Evolutionary conservation across 106 monocot species (phyloP).

Genomic region (Platanthera guangdongensis): DNA sequence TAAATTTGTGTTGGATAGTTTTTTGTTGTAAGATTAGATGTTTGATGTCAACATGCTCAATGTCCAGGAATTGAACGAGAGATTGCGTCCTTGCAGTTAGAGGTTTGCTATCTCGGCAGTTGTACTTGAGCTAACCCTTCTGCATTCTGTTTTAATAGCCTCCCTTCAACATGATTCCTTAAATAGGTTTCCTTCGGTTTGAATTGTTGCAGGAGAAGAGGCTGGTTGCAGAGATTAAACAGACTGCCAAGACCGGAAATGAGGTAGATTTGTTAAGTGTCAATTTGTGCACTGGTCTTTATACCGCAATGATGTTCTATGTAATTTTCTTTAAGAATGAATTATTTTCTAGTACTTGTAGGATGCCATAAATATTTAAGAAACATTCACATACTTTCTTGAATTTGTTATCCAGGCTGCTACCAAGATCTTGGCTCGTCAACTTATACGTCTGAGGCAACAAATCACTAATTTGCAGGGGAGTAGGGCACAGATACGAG

Average conservation of each 20-base stretch:
- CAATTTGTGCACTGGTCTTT: neutral
- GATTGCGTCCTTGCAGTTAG: slow-evolving; percentile 71
- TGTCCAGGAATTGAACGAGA: slow-evolving; percentile 71
- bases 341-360: neutral
- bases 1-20: neutral
- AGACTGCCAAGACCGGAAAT: slow-evolving; percentile 90
- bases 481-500: slow-evolving; percentile 88
- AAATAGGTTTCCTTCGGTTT: neutral
- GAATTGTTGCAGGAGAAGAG: slow-evolving; percentile 71
- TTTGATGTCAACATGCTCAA: slow-evolving; percentile 3
- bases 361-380: neutral
- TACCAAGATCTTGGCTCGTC: slow-evolving; percentile 87
- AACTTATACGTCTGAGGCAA: slow-evolving; percentile 85
- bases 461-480: slow-evolving; percentile 98
- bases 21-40: neutral
- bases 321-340: neutral
- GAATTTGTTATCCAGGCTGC: slow-evolving; percentile 48
- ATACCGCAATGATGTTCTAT: neutral
- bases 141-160: neutral
- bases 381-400: neutral
- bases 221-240: slow-evolving; percentile 88
- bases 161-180: neutral
- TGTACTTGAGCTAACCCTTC: neutral
- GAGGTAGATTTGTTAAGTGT: slow-evolving; percentile 37
- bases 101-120: slow-evolving; percentile 31